These are phyloP conservation scores for Aureobasidium uvarum DNA, from an alignment of 2,329 filamentous ascomycete species.

Conservation along the genomic window DNA sequence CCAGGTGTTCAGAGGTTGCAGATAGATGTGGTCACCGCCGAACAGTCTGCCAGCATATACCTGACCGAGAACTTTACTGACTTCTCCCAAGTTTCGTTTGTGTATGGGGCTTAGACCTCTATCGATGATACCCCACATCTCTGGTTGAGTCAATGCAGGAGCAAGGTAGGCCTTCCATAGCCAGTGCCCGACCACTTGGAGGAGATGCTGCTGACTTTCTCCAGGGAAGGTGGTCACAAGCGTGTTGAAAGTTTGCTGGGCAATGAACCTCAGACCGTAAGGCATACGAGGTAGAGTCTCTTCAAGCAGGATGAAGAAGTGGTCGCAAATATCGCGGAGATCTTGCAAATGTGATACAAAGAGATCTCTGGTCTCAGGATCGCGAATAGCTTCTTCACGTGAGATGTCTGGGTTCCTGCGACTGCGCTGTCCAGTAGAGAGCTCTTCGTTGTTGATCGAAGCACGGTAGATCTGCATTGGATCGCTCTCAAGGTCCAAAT, in stretches of 20 bases:
- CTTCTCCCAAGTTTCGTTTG: slow-evolving; percentile 86
- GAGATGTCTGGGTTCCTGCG: slow-evolving; percentile 78
- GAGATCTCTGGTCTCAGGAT: slow-evolving; percentile 84
- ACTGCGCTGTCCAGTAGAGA: slow-evolving; percentile 83
- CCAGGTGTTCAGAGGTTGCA: slow-evolving; percentile 92
- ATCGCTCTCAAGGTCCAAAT: slow-evolving; percentile 90
- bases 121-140: slow-evolving; percentile 90
- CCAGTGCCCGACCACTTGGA: slow-evolving; percentile 87
- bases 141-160: slow-evolving; percentile 82
- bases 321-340: slow-evolving; percentile 88
- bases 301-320: slow-evolving; percentile 79
- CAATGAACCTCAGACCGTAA: slow-evolving; percentile 85
- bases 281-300: slow-evolving; percentile 85
- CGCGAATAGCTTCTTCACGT: slow-evolving; percentile 90
- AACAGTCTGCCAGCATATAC: slow-evolving; percentile 84
- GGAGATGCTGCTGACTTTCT: slow-evolving; percentile 72
- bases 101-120: slow-evolving; percentile 84
- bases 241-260: slow-evolving; percentile 78
- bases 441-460: slow-evolving; percentile 94
- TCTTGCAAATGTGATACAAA: slow-evolving; percentile 96
- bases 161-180: slow-evolving; percentile 93
- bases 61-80: slow-evolving; percentile 88
- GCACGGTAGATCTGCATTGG: slow-evolving; percentile 96
- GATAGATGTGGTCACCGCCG: slow-evolving; percentile 89
- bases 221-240: slow-evolving; percentile 74